phyloP scores from a whole-genome alignment of 2,329 filamentous ascomycete species.

The Clonostachys rhizophaga region DNA sequence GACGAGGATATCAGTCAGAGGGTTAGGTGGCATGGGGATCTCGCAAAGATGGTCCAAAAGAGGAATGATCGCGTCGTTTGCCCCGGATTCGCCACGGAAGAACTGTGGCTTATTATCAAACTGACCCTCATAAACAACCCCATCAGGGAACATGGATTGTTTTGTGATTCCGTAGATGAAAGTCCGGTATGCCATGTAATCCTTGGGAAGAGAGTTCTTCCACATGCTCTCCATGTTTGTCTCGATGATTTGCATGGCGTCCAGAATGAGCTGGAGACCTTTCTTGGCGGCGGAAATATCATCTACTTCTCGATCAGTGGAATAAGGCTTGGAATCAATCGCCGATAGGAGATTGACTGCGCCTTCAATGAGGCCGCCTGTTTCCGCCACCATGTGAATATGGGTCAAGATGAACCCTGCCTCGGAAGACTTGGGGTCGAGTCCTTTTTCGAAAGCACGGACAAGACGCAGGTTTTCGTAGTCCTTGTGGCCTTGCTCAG shows the following conservation, averaged over 20 bases:
- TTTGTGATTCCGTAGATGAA: conserved; percentile 96
- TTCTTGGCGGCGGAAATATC: conserved; percentile 50
- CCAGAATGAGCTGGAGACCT: conserved; percentile 57
- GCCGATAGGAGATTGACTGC: conserved; percentile 56
- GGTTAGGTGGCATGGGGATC: conserved; percentile 83
- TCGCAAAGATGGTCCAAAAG: conserved; percentile 84
- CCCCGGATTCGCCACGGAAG: conserved; percentile 89
- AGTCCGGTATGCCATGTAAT: conserved; percentile 87
- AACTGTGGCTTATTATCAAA: conserved; percentile 64
- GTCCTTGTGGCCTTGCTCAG: conserved; percentile 42
- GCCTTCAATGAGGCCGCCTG: conserved; percentile 71
- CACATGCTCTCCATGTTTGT: conserved; percentile 87
- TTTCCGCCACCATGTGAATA: conserved; percentile 91
- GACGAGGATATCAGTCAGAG: conserved; percentile 79
- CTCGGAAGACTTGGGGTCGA: conserved; percentile 83
- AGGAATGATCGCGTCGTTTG: conserved; percentile 92
- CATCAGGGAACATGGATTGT: conserved; percentile 90
- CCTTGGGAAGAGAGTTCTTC: conserved; percentile 75
- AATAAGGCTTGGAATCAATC: no score
- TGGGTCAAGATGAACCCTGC: conserved; percentile 96
- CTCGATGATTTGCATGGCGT: conserved; percentile 62
- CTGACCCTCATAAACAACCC: conserved; percentile 84
- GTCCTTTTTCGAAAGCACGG: conserved; percentile 85
- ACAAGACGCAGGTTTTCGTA: conserved; percentile 75
- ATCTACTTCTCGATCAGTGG: background rate